A percentile compares a stretch with the other conserved stretches of the same genome.
Evolutionary conservation across 805 yeast genomes (phyloP).

Genomic region (Tetrapisispora iriomotensis): DNA sequence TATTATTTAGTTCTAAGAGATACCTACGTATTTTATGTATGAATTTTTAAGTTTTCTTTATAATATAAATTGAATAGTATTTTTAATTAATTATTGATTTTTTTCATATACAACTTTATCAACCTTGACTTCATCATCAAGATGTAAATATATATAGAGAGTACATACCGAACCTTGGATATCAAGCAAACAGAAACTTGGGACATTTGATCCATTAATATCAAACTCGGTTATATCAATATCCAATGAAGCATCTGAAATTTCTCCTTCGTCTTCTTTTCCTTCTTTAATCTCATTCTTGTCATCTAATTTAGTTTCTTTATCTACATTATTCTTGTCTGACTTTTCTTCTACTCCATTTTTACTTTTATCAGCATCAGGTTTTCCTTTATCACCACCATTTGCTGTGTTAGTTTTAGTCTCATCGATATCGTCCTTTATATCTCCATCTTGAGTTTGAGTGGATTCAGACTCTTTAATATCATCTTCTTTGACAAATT

Average conservation of each 20-base stretch:
- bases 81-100: too few relatives aligned
- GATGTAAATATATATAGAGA: conserved; percentile 72
- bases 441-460: conserved; percentile 1
- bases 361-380: conserved; percentile 3
- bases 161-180: conserved; percentile 72
- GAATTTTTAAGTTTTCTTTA: too few relatives aligned
- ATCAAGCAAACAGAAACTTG: conserved; percentile 84
- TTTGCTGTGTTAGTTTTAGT: conserved; percentile 2
- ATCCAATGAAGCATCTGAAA: background rate
- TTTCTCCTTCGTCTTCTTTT: conserved; percentile 10
- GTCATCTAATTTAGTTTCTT: conserved; percentile 1
- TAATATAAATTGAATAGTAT: too few relatives aligned
- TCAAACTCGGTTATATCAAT: conserved; percentile 16
- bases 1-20: too few relatives aligned
- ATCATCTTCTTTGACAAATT: conserved; percentile 5
- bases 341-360: conserved; percentile 2
- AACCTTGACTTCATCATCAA: conserved; percentile 78
- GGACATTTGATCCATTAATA: conserved; percentile 37
- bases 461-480: conserved; percentile 5
- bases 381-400: conserved; percentile 2
- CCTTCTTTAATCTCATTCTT: conserved; percentile 3
- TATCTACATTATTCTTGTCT: background rate
- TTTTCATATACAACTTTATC: conserved; percentile 71
- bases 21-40: too few relatives aligned
- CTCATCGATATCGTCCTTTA: background rate